Conservation (phyloP, 495 filamentous ascomycete species). For the Neohortaea acidophila region DNA sequence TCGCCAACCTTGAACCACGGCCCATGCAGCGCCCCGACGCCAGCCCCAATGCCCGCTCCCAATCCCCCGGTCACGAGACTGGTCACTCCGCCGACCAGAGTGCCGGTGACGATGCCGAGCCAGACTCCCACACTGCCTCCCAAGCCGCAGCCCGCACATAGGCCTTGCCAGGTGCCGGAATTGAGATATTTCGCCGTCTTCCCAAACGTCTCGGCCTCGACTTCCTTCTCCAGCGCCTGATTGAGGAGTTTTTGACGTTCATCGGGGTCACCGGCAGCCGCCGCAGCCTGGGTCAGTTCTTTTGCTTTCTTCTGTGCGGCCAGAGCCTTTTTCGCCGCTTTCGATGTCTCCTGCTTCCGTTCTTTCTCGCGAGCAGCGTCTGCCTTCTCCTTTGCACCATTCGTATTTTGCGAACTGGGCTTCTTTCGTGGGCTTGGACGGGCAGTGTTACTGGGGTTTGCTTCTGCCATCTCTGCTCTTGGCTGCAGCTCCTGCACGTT, state of each 20-base stretch:
- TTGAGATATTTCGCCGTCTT: conserved; percentile 20
- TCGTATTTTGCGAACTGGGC: too few relatives aligned
- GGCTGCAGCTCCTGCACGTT: too few relatives aligned
- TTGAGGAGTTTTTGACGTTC: conserved; percentile 19
- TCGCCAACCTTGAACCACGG: conserved; percentile 18
- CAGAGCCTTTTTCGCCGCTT: conserved; percentile 8
- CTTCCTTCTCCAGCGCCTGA: conserved; percentile 19
- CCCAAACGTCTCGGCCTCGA: conserved; percentile 20
- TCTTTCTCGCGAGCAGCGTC: conserved; percentile 1
- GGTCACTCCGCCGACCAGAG: conserved; percentile 17
- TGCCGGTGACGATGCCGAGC: conserved; percentile 19
- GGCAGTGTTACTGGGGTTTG: too few relatives aligned
- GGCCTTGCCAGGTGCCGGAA: conserved; percentile 17
- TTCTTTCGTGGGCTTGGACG: too few relatives aligned
- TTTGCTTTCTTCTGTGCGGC: conserved; percentile 16
- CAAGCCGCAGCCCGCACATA: conserved; percentile 13
- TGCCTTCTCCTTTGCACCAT: neutral
- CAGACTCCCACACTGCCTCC: conserved; percentile 10
- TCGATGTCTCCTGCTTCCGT: conserved; percentile 9
- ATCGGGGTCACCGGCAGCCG: conserved; percentile 20
- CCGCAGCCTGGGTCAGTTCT: conserved; percentile 18
- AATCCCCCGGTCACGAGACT: conserved; percentile 14
- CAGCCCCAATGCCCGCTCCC: conserved; percentile 13
- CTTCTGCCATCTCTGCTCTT: too few relatives aligned
- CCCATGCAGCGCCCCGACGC: conserved; percentile 13